phyloP scores from a whole-genome alignment of 495 filamentous ascomycete genomes.

The Massariosphaeria phaeospora region DNA sequence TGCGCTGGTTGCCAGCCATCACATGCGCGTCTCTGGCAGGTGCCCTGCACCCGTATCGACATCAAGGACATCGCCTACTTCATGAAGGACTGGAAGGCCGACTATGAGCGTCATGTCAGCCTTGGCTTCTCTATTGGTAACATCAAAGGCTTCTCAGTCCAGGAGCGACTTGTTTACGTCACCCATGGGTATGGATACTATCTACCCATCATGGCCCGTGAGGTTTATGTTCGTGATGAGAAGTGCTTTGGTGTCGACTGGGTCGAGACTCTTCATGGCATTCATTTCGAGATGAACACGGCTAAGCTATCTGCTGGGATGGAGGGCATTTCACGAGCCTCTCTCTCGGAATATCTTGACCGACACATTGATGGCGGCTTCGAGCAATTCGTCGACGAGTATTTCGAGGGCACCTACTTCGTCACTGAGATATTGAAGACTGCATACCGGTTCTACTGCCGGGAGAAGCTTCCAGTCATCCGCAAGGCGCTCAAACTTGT shows the following conservation, averaged over 20 bases:
- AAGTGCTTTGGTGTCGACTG: conserved; percentile 89
- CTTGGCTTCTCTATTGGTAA: conserved; percentile 85
- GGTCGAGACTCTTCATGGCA: conserved; percentile 70
- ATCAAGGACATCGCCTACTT: conserved; percentile 96
- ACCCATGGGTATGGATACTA: conserved; percentile 82
- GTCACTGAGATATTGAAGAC: conserved; percentile 92
- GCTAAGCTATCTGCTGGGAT: conserved; percentile 78
- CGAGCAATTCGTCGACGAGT: conserved; percentile 86
- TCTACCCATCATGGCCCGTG: conserved; percentile 80
- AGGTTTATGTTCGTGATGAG: conserved; percentile 85
- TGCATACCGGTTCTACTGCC: conserved; percentile 79
- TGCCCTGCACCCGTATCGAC: conserved; percentile 90
- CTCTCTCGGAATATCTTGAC: conserved; percentile 83
- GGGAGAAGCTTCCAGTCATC: conserved; percentile 75
- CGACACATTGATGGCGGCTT: conserved; percentile 84
- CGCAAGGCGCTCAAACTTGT: conserved; percentile 88
- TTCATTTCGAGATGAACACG: conserved; percentile 76
- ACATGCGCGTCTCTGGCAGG: conserved; percentile 88
- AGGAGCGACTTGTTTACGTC: conserved; percentile 56
- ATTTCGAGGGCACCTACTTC: conserved; percentile 90
- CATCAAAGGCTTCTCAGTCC: conserved; percentile 82
- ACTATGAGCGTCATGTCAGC: conserved; percentile 82
- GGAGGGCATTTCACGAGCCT: conserved; percentile 70
- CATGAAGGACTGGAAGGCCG: conserved; percentile 97
- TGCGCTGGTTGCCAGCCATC: conserved; percentile 89